Base-by-base conservation (phyloP, 805 yeast genomes). In the Pichia paraexigua region DNA sequence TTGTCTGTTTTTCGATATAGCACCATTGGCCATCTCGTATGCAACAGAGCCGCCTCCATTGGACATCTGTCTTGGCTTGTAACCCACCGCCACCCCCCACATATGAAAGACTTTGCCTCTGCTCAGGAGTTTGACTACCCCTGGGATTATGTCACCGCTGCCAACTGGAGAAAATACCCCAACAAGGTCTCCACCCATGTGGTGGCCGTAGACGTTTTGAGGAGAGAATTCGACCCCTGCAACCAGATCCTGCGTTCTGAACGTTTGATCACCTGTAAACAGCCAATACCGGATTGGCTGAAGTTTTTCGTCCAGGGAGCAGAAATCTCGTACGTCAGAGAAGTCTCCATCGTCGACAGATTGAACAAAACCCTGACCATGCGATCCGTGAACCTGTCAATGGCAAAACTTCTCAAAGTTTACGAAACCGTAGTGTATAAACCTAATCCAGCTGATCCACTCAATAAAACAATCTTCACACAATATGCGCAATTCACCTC, bases 111-210 rank as follows among this genome's bases (percentile, higher is more conserved):
- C 45, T 91, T 89, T 64, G 80, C 79, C 42, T 77, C 86, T 41
- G 68, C 74, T 20, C 92, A 86, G 65, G 72, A 69, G 42, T 92
- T 89, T 66, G 72, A 80, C 50, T 91, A 94, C 63, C 80, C 95
- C 0, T 92, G 98, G 97, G 95, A 86, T 25, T 89, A 86, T 60
- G 96, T 92, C 25, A 85, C 96, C 0, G 90, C 95, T 1, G 97
- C 98, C 48, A 90, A 91, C 68, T 92, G 99, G 99, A 82, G 79
- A 58, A 92, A 92, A 60, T 92, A 92, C 69, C 99, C 99, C n/a
- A 92, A 94, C 65, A 95, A 90, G 60, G 75, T 84, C 53, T 83
- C 96, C 9, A 79, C 95, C 0, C 99, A 92, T 67, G 99, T 92
- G 11, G 84, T 88, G 28, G 94, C 94, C 1, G 98, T 94, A 20